Conservation (phyloP, 2,329 filamentous ascomycete species). For the Magnaporthales sp. region DNA sequence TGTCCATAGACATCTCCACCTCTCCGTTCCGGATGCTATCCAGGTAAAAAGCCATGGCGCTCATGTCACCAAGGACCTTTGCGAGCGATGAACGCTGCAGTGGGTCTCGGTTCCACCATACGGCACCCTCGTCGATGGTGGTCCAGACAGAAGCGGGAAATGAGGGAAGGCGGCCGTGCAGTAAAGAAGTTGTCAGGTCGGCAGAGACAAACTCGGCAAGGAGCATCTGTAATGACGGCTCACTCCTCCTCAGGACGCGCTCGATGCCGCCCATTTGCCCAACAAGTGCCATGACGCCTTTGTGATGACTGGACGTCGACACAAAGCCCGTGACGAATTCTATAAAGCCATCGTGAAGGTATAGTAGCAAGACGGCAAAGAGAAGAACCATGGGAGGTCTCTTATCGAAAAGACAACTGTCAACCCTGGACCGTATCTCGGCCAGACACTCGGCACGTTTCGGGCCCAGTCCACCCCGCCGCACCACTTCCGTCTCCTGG, state of each 20-base stretch:
- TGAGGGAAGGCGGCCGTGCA: conserved; percentile 27
- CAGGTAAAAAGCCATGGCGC: conserved; percentile 20
- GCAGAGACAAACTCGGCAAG: conserved; percentile 33
- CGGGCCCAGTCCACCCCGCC: conserved; percentile 14
- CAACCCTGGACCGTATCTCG: conserved; percentile 16
- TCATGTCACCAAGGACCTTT: conserved; percentile 23
- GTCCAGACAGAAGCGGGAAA: conserved; percentile 28
- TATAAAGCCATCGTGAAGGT: conserved; percentile 30
- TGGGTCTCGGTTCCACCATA: conserved; percentile 32
- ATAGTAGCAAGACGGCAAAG: conserved; percentile 32
- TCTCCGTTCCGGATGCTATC: conserved; percentile 11
- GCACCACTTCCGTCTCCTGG: conserved; percentile 12
- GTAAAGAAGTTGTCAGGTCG: conserved; percentile 30
- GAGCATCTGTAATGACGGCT: conserved; percentile 26
- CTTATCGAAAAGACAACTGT: conserved; percentile 17
- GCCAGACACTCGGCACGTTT: conserved; percentile 21
- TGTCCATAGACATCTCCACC: conserved; percentile 18
- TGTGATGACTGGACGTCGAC: conserved; percentile 25
- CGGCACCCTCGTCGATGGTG: conserved; percentile 26
- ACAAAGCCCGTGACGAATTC: conserved; percentile 21
- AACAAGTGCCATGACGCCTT: conserved; percentile 26
- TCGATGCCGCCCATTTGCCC: conserved; percentile 21
- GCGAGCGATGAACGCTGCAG: conserved; percentile 24
- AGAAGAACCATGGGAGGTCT: conserved; percentile 22
- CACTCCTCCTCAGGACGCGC: conserved; percentile 14